Conservation (phyloP, 2,329 filamentous ascomycete genomes). For the Fusarium gaditjirri region DNA sequence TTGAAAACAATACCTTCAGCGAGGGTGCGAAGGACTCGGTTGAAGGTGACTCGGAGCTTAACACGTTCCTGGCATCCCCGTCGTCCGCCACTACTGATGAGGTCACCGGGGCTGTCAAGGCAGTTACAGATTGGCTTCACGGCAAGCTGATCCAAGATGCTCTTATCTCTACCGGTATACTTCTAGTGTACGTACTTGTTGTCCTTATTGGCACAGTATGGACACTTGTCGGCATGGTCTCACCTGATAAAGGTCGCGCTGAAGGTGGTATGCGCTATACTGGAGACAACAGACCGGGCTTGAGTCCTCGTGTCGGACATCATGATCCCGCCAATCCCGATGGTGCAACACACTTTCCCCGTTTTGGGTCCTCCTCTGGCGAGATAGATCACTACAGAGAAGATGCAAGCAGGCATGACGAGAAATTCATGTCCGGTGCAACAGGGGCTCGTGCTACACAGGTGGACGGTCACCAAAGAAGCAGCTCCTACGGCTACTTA, state of each 20-base stretch:
- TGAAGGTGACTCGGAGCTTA: constrained; percentile 67
- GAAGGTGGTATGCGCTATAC: constrained; percentile 65
- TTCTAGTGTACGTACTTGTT: constrained; percentile 82
- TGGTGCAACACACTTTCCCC: constrained; percentile 39
- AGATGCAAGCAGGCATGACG: constrained; percentile 36
- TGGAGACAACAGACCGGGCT: constrained; percentile 44
- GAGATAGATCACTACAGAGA: constrained; percentile 34
- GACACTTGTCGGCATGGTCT: constrained; percentile 69
- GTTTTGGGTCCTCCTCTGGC: constrained; percentile 42
- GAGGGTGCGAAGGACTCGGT: constrained; percentile 75
- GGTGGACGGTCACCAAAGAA: constrained; percentile 47
- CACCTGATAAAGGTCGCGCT: constrained; percentile 62
- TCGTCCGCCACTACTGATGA: constrained; percentile 80
- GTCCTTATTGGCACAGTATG: constrained; percentile 78
- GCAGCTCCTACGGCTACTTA: constrained; percentile 51
- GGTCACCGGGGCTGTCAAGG: constrained; percentile 78
- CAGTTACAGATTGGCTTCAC: constrained; percentile 74
- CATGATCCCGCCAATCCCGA: constrained; percentile 34
- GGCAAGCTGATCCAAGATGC: constrained; percentile 78
- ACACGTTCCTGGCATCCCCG: constrained; percentile 81
- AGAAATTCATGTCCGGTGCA: constrained; percentile 45
- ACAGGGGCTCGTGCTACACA: constrained; percentile 40
- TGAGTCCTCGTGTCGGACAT: constrained; percentile 42
- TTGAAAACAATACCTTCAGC: constrained; percentile 85
- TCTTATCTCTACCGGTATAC: constrained; percentile 78